Base-by-base conservation (phyloP, 2,329 filamentous ascomycete genomes). In the Alternaria metachromatica region DNA sequence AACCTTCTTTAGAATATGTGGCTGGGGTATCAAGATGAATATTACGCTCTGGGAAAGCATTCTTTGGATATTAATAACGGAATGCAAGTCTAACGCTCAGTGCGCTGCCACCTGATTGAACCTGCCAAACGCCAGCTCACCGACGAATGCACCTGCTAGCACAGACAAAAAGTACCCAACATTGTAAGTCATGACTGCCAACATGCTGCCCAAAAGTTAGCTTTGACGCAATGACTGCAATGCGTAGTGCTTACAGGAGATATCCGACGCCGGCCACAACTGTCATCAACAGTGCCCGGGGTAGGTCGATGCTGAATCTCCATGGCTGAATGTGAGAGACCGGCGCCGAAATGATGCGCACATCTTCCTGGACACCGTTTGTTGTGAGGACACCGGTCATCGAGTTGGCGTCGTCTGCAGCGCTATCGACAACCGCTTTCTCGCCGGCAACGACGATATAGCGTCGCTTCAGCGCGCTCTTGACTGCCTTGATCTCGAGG, bases 131-230 rank as follows among this genome's bases (percentile, higher is more conserved):
- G 88, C 87, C 46, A 98, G 81, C 78, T 96, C 96, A 23, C 95
- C 95, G n/a, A 96, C 76, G 75, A 98, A 97, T 2, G 91, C 87
- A 13, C 91, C 91, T 5, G 84, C 90, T 11, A 96, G 85, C n/a
- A 94, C 86, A 0, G 92, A 94, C 58, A 93, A 80, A 78, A 95
- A 95, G 78, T 96, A 96, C 12, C 92, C 93, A 15, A 95, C 87
- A 72, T 96, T 96, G 83, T 93, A 88, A 1, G 92, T 94, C 93
- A 96, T 97, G 76, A 96, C 91, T 13, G 92, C 92, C 82, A 97
- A 83, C 94, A 97, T 97, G 63, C 94, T 97, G 71, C 41, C 18
- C 55, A 58, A 56, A 23, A 18, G 18, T 77, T 72, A 79, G 76
- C 26, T 30, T 26, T 13, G 18, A 21, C 15, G 28, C 44, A 12